Evolutionary conservation across 2,329 filamentous ascomycete genomes (phyloP), one percentile per base, ranked within the genome.

Genomic region (Ophiostoma fasciatum): DNA sequence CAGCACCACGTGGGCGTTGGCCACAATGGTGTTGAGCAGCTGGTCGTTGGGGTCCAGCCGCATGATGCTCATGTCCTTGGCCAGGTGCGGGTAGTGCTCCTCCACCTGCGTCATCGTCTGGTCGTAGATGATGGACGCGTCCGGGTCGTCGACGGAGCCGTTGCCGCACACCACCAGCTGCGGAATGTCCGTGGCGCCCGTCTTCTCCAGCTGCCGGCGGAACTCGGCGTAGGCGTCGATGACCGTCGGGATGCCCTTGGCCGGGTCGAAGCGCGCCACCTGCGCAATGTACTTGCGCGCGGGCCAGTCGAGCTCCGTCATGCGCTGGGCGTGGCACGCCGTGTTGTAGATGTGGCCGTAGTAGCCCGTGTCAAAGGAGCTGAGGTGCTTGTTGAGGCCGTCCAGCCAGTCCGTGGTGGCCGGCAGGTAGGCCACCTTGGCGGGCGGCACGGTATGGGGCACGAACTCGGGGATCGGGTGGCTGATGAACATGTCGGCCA

Each of bases 351-450:
- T 63, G 45, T 82, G 72, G 34, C 78, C 68, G 47, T 88, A 88
- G 57, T 80, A 84, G 11, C 71, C 69, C 7, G 66, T 63, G 49
- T 84, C 78, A 72, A 76, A 84, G 34, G 68, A 62, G 40, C 69
- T 70, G 53, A 88, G 65, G 18, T 62, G 57, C 55, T 90, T 90
- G 61, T 87, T 90, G 45, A 88, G 56, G 8, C 82, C 82, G 51
- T 90, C 82, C 4, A 85, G 63, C 77, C 82, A 90, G 54, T 90
- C 82, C 0, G 82, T 88, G 0, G 81, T 81, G 10, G 82, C 82
- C 4, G 82, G 82, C 51, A 88, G 62, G 51, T 85, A 85, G 2
- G 71, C 75, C 0, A 88, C 75, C 45, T 71, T 79, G 36, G 76
- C 62, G 1, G 55, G 57, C 2, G 75, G 71, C 5, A 90, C 78